phyloP scores from a whole-genome alignment of 805 yeast species.

The Zygotorulaspora chibaensis region DNA sequence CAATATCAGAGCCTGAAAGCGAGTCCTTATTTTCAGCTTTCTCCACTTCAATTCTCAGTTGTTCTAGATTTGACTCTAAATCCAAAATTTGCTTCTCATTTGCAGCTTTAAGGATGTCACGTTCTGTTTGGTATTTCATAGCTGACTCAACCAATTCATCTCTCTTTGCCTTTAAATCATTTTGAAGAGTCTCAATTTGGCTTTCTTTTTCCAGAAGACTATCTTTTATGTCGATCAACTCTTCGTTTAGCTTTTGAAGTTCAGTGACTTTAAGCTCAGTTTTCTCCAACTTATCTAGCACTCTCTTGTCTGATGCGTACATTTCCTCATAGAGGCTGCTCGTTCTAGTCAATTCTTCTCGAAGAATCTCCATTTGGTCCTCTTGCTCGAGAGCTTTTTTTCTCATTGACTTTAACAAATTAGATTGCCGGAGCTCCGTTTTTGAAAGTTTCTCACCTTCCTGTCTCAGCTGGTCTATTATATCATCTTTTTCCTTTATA shows the following conservation, averaged over 20 bases:
- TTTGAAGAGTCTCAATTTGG: slow-evolving; percentile 17
- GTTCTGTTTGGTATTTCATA: slow-evolving; percentile 22
- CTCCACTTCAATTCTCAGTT: slow-evolving; percentile 60
- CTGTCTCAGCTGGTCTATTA: slow-evolving; percentile 59
- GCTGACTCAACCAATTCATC: slow-evolving; percentile 28
- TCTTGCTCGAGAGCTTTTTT: slow-evolving; percentile 42
- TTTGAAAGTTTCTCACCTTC: slow-evolving; percentile 74
- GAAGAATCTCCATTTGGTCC: slow-evolving; percentile 26
- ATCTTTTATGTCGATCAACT: slow-evolving; percentile 4
- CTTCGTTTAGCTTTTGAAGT: slow-evolving; percentile 10
- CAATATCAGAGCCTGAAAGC: neutral
- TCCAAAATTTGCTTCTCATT: slow-evolving; percentile 46
- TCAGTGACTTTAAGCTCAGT: slow-evolving; percentile 4
- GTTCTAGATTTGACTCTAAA: slow-evolving; percentile 68
- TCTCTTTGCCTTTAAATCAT: slow-evolving; percentile 24
- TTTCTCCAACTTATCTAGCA: slow-evolving; percentile 20
- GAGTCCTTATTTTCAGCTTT: slow-evolving; percentile 11
- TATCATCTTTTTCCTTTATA: slow-evolving; percentile 44
- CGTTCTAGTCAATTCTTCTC: slow-evolving; percentile 12
- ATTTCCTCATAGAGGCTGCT: slow-evolving; percentile 27
- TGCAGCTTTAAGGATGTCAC: slow-evolving; percentile 30
- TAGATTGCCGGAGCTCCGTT: slow-evolving; percentile 65
- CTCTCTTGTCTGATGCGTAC: slow-evolving; percentile 21
- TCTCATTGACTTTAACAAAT: slow-evolving; percentile 59
- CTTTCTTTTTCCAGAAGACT: slow-evolving; percentile 6